phyloP scores from a whole-genome alignment of 2,329 filamentous ascomycete genomes.

The Penicillium paneum region DNA sequence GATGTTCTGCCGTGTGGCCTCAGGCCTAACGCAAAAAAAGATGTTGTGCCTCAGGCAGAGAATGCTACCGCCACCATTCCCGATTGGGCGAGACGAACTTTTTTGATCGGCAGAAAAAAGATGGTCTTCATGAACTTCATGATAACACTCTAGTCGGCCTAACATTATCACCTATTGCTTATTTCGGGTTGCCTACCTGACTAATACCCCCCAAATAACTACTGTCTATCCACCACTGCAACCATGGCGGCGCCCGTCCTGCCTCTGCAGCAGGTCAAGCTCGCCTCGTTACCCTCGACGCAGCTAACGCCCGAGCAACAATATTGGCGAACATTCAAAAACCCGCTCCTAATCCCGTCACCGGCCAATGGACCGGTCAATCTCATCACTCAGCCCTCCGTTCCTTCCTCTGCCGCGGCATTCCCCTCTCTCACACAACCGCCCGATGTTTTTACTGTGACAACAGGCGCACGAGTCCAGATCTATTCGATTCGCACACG shows the following conservation, averaged over 20 bases:
- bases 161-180: background rate
- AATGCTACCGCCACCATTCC: constrained; percentile 23
- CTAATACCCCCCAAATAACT: background rate
- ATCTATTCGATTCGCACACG: constrained; percentile 89
- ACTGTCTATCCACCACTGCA: constrained; percentile 2
- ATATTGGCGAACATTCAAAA: constrained; percentile 96
- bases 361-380: constrained; percentile 87
- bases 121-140: constrained; percentile 21
- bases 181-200: background rate
- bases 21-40: too few species aligned
- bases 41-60: constrained; percentile 24
- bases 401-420: constrained; percentile 44
- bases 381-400: constrained; percentile 72
- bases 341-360: constrained; percentile 83
- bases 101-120: constrained; percentile 31
- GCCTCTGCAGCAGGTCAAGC: constrained; percentile 75
- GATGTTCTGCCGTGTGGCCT: background rate
- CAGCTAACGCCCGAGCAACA: constrained; percentile 80
- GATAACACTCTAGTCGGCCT: constrained; percentile 8
- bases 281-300: constrained; percentile 76
- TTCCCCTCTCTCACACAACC: constrained; percentile 47
- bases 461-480: constrained; percentile 89
- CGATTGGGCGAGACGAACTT: constrained; percentile 21
- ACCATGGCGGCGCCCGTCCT: constrained; percentile 82
- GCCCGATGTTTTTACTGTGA: constrained; percentile 73